These are phyloP conservation scores for Lecanosticta acicola DNA, from an alignment of 2,329 filamentous ascomycete genomes.

Conservation along the genomic window DNA sequence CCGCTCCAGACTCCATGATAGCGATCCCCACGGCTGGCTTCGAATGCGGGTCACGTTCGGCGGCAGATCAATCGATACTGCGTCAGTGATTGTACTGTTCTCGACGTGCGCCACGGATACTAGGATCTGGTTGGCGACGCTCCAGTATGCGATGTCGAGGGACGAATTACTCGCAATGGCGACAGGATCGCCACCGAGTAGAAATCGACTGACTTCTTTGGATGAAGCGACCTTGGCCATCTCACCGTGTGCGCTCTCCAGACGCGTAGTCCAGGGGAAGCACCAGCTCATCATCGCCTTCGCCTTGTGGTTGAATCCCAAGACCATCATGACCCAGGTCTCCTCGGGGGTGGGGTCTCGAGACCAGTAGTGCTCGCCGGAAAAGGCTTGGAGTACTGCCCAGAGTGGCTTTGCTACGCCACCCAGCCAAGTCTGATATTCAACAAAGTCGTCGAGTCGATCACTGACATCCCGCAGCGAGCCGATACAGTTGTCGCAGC, in stretches of 20 bases:
- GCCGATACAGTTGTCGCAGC: slow-evolving; percentile 56
- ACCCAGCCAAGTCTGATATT: slow-evolving; percentile 40
- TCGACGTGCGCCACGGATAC: slow-evolving; percentile 22
- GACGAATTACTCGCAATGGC: slow-evolving; percentile 6
- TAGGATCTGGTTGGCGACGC: slow-evolving; percentile 11
- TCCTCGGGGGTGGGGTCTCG: slow-evolving; percentile 43
- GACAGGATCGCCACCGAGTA: slow-evolving; percentile 34
- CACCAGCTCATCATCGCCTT: slow-evolving; percentile 48
- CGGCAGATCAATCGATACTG: slow-evolving; percentile 18
- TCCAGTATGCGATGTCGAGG: slow-evolving; percentile 26
- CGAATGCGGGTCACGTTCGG: slow-evolving; percentile 10
- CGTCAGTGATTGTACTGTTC: background rate
- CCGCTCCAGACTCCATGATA: slow-evolving; percentile 16
- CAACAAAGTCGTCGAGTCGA: slow-evolving; percentile 39
- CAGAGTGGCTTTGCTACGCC: slow-evolving; percentile 41
- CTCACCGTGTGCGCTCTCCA: slow-evolving; percentile 32
- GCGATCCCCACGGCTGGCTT: slow-evolving; percentile 23
- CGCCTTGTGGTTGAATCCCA: slow-evolving; percentile 46
- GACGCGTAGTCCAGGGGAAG: slow-evolving; percentile 37
- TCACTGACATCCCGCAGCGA: slow-evolving; percentile 48
- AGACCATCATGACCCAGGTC: slow-evolving; percentile 44
- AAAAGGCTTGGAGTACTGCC: slow-evolving; percentile 49
- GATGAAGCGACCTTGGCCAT: slow-evolving; percentile 39
- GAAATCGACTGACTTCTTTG: slow-evolving; percentile 31
- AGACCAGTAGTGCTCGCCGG: slow-evolving; percentile 44